Evolutionary conservation across 1,284 basidiomycete genomes (phyloP), one percentile per base, ranked within the genome.

Genomic region (Wolfiporia cocos): DNA sequence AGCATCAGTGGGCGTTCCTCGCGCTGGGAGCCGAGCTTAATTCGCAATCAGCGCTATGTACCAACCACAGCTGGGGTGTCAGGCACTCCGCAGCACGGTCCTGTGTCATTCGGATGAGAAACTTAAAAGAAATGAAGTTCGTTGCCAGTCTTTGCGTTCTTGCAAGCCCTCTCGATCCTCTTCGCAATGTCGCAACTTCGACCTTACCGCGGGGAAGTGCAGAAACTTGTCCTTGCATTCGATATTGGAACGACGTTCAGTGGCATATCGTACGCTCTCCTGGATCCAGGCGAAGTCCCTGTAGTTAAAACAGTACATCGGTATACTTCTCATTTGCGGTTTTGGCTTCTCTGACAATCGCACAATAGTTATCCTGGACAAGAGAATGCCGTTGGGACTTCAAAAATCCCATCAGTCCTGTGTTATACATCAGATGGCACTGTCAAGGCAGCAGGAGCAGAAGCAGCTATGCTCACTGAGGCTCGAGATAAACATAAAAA

Each of bases 331-430:
- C n/a, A n/a, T n/a, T n/a, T n/a, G n/a, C n/a, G n/a, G n/a, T n/a
- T n/a, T n/a, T n/a, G n/a, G n/a, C n/a, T n/a, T n/a, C n/a, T n/a
- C n/a, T n/a, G n/a, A n/a, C n/a, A n/a, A n/a, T n/a, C n/a, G n/a
- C n/a, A n/a, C n/a, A n/a, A n/a, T n/a, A 73, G 73, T 33, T 70
- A 64, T 42, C 69, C 69, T 10, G 67, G 64, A 0, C 68, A 71
- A 44, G 63, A 67, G 34, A 58, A 67, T 44, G 57, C 59, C 3
- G 61, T 61, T 4, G 63, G 68, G 2, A 62, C 74, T 39, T 70
- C 66, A 5, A 80, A 79, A 54, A 75, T 80, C 21, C 78, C 77
- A 4, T 71, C 75, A 0, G 60, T 78, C 20, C 56, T 80, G 11
- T 78, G 68, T 49, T 81, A 81, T 50, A 69, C 71, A 46, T 49